Evolutionary conservation across 2,329 filamentous ascomycete species (phyloP).

Genomic region (Fusarium sp.): DNA sequence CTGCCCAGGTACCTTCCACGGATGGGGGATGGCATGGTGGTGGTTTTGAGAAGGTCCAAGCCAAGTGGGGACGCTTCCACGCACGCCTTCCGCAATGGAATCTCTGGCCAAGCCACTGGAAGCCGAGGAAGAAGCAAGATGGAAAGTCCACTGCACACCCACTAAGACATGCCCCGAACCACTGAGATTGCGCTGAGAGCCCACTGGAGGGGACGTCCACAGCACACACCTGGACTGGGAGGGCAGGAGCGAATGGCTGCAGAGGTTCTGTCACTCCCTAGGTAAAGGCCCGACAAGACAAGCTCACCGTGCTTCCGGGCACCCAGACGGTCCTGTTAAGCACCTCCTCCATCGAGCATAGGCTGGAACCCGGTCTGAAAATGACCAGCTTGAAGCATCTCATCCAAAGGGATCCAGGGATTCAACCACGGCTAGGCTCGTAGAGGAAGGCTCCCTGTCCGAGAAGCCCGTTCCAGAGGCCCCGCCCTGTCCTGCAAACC

Average conservation of each 20-base stretch:
- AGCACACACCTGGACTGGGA: slow-evolving; percentile 14
- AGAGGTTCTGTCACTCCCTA: slow-evolving; percentile 24
- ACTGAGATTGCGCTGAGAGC: slow-evolving; percentile 5
- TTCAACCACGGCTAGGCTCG: slow-evolving; percentile 20
- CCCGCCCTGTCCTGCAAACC: slow-evolving; percentile 4
- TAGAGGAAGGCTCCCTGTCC: slow-evolving; percentile 21
- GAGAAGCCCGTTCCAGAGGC: slow-evolving; percentile 21
- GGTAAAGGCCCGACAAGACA: slow-evolving; percentile 33
- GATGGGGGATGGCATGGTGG: slow-evolving; percentile 31
- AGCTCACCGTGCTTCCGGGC: slow-evolving; percentile 9
- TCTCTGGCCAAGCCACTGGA: slow-evolving; percentile 43
- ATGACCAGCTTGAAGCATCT: slow-evolving; percentile 13
- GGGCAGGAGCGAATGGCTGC: slow-evolving; percentile 16
- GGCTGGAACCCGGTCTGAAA: slow-evolving; percentile 11
- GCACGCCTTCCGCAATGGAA: slow-evolving; percentile 37
- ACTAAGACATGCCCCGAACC: slow-evolving; percentile 27
- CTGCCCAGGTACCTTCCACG: slow-evolving; percentile 20
- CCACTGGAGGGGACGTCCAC: neutral
- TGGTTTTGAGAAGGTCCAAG: slow-evolving; percentile 37
- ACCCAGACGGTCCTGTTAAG: slow-evolving; percentile 29
- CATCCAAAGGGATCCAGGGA: slow-evolving; percentile 10
- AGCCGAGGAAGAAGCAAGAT: slow-evolving; percentile 45
- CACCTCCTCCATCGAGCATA: slow-evolving; percentile 45
- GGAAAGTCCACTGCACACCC: slow-evolving; percentile 41
- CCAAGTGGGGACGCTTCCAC: slow-evolving; percentile 25